Evolutionary conservation across 176 grass and related monocot species (phyloP).

Genomic region (Coix lacrymajobi): DNA sequence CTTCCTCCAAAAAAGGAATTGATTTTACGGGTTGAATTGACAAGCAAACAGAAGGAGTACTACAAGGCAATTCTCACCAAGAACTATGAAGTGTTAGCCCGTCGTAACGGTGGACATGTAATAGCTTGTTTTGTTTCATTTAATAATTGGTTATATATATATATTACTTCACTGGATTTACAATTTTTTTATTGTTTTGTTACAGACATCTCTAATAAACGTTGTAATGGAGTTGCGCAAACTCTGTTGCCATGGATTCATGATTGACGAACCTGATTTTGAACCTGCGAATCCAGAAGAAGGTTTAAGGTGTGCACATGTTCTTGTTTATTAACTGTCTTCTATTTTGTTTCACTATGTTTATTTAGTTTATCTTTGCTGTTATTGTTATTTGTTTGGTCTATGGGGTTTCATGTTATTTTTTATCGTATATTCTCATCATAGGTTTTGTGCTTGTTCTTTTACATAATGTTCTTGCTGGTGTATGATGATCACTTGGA

Average conservation of each 20-base stretch:
- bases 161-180: background rate
- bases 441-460: slow-evolving; percentile 9
- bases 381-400: slow-evolving; percentile 1
- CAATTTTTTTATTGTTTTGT: slow-evolving; percentile 25
- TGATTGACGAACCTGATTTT: slow-evolving; percentile 78
- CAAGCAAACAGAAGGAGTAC: slow-evolving; percentile 95
- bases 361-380: slow-evolving; percentile 9
- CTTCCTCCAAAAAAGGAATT: slow-evolving; percentile 99
- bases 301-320: slow-evolving; percentile 75
- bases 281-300: slow-evolving; percentile 73
- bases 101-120: slow-evolving; percentile 91
- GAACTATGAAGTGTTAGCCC: slow-evolving; percentile 88
- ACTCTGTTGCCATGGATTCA: slow-evolving; percentile 98
- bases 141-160: slow-evolving; percentile 2
- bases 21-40: slow-evolving; percentile 96
- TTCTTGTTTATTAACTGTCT: slow-evolving; percentile 21
- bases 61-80: slow-evolving; percentile 99
- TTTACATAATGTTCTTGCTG: background rate
- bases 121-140: slow-evolving; percentile 28
- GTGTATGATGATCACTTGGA: background rate
- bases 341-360: slow-evolving; percentile 9
- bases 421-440: slow-evolving; percentile 6
- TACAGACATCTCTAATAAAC: slow-evolving; percentile 97
- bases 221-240: slow-evolving; percentile 99
- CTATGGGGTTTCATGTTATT: background rate